phyloP scores from a whole-genome alignment of 352 stramenopile genomes.

The Pythium biforme region DNA sequence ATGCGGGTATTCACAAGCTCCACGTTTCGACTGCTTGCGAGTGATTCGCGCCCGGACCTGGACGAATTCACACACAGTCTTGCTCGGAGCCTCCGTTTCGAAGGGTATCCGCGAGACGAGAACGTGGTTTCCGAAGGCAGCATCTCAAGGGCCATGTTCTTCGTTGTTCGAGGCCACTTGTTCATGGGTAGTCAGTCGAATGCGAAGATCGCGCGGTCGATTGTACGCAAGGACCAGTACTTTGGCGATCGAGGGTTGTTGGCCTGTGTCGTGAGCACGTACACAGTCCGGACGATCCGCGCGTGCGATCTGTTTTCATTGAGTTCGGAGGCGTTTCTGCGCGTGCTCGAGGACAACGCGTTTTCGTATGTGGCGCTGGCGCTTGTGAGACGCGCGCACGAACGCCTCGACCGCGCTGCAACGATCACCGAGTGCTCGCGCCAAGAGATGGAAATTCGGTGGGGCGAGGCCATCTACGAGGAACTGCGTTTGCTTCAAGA shows the following conservation, averaged over 20 bases:
- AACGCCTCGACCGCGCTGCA: background rate
- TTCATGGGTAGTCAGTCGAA: conserved; percentile 8
- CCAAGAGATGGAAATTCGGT: conserved; percentile 24
- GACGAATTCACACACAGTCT: conserved; percentile 11
- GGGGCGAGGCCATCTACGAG: conserved; percentile 15
- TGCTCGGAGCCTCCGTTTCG: conserved; percentile 22
- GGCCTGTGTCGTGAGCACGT: conserved; percentile 14
- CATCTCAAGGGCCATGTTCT: conserved; percentile 31
- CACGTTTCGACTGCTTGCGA: conserved; percentile 24
- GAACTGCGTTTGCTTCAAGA: conserved; percentile 8
- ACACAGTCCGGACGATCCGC: conserved; percentile 19
- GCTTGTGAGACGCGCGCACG: conserved; percentile 12
- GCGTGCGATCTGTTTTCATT: conserved; percentile 27
- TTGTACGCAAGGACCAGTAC: conserved; percentile 27
- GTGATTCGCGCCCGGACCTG: conserved; percentile 5
- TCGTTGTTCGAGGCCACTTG: conserved; percentile 28
- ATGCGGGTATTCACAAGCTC: conserved; percentile 17
- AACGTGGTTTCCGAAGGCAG: conserved; percentile 27
- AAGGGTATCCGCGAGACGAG: conserved; percentile 31
- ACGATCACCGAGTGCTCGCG: conserved; percentile 2
- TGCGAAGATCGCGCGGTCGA: background rate
- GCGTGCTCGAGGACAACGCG: conserved; percentile 11
- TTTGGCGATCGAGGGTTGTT: conserved; percentile 29
- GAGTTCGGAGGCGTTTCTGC: conserved; percentile 22
- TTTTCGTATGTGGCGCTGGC: conserved; percentile 17